Conservation (phyloP, 2,329 filamentous ascomycete species). For the Alternaria triticina region DNA sequence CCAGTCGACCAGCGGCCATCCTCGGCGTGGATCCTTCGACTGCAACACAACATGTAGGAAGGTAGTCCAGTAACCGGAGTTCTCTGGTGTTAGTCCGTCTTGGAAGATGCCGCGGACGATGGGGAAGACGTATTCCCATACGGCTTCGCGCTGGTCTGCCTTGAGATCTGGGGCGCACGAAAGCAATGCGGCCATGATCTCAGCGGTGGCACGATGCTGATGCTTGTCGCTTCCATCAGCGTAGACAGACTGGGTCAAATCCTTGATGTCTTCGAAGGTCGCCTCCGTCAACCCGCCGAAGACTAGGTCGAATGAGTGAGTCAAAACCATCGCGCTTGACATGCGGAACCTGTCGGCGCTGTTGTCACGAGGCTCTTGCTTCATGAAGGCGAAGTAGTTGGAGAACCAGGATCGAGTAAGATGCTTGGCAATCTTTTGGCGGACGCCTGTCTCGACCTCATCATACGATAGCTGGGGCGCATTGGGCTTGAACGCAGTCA, state of each 20-base stretch:
- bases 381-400: slow-evolving; percentile 89
- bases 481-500: slow-evolving; percentile 78
- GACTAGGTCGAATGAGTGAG: slow-evolving; percentile 89
- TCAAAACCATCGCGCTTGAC: slow-evolving; percentile 83
- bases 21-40: slow-evolving; percentile 85
- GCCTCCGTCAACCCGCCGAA: slow-evolving; percentile 77
- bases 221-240: slow-evolving; percentile 97
- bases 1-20: slow-evolving; percentile 83
- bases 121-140: slow-evolving; percentile 91
- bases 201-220: slow-evolving; percentile 92
- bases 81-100: slow-evolving; percentile 94
- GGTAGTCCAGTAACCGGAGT: slow-evolving; percentile 91
- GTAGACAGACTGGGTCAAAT: slow-evolving; percentile 77
- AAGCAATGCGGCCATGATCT: slow-evolving; percentile 87
- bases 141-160: slow-evolving; percentile 71
- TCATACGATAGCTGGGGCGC: slow-evolving; percentile 79
- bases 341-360: slow-evolving; percentile 87
- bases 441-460: slow-evolving; percentile 74
- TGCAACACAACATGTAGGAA: slow-evolving; percentile 90
- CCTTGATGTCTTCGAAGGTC: slow-evolving; percentile 86
- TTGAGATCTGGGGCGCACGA: slow-evolving; percentile 81
- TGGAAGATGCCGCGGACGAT: slow-evolving; percentile 84
- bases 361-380: slow-evolving; percentile 89
- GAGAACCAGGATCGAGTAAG: slow-evolving; percentile 86
- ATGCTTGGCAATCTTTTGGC: slow-evolving; percentile 79